These are phyloP conservation scores for Pharus latifolius DNA, from an alignment of 176 grass and related monocot genomes.

Conservation along the genomic window DNA sequence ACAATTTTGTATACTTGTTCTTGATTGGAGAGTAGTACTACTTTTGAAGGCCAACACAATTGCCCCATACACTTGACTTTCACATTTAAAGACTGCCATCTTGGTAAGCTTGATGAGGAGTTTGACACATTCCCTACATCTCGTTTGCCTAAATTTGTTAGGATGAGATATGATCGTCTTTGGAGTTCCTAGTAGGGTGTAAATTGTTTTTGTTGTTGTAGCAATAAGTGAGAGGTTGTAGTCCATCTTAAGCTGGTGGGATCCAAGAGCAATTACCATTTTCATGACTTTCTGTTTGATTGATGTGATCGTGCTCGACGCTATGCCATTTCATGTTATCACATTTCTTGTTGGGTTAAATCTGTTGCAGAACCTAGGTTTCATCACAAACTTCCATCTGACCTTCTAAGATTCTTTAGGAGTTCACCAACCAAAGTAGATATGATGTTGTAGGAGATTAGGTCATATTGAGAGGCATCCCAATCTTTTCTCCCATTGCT, in stretches of 20 bases:
- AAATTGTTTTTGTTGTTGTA: slow-evolving; percentile 35
- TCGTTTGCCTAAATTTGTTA: slow-evolving; percentile 32
- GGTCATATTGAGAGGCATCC: background rate
- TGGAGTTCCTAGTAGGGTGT: slow-evolving; percentile 37
- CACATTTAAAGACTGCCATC: slow-evolving; percentile 26
- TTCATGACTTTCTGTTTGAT: slow-evolving; percentile 45
- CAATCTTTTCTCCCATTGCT: background rate
- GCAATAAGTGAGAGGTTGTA: slow-evolving; percentile 50
- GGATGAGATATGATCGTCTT: slow-evolving; percentile 53
- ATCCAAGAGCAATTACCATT: slow-evolving; percentile 40
- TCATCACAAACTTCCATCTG: slow-evolving; percentile 38
- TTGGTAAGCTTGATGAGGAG: slow-evolving; percentile 49
- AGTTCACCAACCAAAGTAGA: slow-evolving; percentile 38
- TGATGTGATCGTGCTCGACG: slow-evolving; percentile 39
- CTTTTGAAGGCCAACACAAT: slow-evolving; percentile 40
- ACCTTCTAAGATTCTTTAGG: slow-evolving; percentile 61
- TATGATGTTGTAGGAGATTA: slow-evolving; percentile 27
- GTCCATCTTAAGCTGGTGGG: slow-evolving; percentile 45
- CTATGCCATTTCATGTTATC: slow-evolving; percentile 28
- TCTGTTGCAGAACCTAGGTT: slow-evolving; percentile 56
- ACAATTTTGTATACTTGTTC: slow-evolving; percentile 47
- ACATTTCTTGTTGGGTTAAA: slow-evolving; percentile 35
- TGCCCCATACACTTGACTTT: slow-evolving; percentile 42
- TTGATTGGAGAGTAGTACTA: slow-evolving; percentile 47
- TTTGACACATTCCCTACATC: slow-evolving; percentile 48